These are phyloP conservation scores for Discostella pseudostelligera DNA, from an alignment of 108 stramenopile genomes.

Conservation along the genomic window DNA sequence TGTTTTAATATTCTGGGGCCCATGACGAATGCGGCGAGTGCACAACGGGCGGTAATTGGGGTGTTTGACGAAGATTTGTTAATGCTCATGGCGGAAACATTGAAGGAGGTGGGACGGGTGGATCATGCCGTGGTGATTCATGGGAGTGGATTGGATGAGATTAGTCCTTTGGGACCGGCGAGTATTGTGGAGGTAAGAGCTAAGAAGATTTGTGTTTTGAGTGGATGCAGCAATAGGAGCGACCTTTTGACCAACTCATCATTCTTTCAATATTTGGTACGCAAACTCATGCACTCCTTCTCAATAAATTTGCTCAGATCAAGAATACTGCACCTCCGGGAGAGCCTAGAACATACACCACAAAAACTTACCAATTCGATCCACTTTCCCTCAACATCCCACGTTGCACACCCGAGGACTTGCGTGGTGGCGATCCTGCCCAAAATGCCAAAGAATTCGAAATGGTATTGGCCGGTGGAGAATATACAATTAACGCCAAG, in stretches of 20 bases:
- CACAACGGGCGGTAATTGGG: conserved; percentile 95
- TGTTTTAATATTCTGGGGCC: conserved; percentile 98
- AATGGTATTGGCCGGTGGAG: conserved; percentile 85
- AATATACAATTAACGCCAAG: conserved; percentile 81
- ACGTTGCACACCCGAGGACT: conserved; percentile 86
- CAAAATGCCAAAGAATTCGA: conserved; percentile 91
- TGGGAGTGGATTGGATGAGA: conserved; percentile 97
- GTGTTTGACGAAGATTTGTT: conserved; percentile 92
- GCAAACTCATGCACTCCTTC: not conserved
- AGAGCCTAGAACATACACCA: conserved; percentile 72
- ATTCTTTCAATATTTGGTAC: not conserved
- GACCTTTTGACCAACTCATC: too few relatives aligned
- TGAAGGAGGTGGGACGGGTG: conserved; percentile 89
- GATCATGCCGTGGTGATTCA: conserved; percentile 98
- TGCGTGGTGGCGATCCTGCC: conserved; percentile 93
- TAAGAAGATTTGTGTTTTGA: too few relatives aligned
- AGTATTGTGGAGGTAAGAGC: conserved; percentile 82
- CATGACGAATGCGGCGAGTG: conserved; percentile 97
- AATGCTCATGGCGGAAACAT: conserved; percentile 86
- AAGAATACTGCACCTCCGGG: conserved; percentile 76
- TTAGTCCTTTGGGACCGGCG: conserved; percentile 93
- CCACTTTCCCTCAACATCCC: conserved; percentile 85
- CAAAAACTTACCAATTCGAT: conserved; percentile 79
- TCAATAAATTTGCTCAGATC: conserved; percentile 43
- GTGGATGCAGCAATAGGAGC: too few relatives aligned